These are phyloP conservation scores for Penicillium simplicissimum DNA, from an alignment of 495 filamentous ascomycete species.

Conservation along the genomic window DNA sequence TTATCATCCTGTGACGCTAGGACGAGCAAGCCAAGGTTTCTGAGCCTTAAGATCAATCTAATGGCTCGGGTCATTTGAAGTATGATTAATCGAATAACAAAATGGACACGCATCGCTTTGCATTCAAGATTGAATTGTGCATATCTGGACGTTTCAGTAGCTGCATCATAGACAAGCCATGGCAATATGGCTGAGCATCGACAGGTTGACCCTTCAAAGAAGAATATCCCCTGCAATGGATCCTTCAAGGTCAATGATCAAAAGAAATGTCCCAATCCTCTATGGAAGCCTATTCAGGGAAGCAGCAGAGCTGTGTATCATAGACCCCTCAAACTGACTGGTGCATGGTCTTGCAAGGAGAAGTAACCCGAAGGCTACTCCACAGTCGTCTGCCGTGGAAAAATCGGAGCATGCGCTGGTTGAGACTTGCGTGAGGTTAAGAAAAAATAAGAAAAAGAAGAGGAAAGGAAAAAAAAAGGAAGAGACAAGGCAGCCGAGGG, in stretches of 20 bases:
- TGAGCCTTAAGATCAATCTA: too few species aligned
- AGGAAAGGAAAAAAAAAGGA: conserved; percentile 15
- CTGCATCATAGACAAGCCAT: background rate
- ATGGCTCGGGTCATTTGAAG: too few species aligned
- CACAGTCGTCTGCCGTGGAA: conserved; percentile 33
- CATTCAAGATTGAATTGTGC: too few species aligned
- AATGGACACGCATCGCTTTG: too few species aligned
- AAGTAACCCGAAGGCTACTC: conserved; percentile 26
- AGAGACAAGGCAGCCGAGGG: conserved; percentile 9
- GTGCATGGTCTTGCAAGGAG: conserved; percentile 43
- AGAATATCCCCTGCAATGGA: background rate
- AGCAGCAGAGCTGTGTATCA: conserved; percentile 27
- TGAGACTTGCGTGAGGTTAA: conserved; percentile 39
- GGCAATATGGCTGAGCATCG: background rate
- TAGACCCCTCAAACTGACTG: conserved; percentile 55
- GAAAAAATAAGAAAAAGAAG: conserved; percentile 17
- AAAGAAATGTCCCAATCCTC: conserved; percentile 43
- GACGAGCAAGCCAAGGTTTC: too few species aligned
- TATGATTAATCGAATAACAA: too few species aligned
- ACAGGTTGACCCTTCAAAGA: background rate
- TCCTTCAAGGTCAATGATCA: background rate
- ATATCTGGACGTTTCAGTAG: background rate
- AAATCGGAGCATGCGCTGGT: conserved; percentile 33
- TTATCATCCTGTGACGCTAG: too few species aligned
- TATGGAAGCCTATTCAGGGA: conserved; percentile 52